A percentile compares a stretch with the other conserved stretches of the same genome.
Conservation (phyloP, 2,329 filamentous ascomycete species). For the Tolypocladium tundrense region DNA sequence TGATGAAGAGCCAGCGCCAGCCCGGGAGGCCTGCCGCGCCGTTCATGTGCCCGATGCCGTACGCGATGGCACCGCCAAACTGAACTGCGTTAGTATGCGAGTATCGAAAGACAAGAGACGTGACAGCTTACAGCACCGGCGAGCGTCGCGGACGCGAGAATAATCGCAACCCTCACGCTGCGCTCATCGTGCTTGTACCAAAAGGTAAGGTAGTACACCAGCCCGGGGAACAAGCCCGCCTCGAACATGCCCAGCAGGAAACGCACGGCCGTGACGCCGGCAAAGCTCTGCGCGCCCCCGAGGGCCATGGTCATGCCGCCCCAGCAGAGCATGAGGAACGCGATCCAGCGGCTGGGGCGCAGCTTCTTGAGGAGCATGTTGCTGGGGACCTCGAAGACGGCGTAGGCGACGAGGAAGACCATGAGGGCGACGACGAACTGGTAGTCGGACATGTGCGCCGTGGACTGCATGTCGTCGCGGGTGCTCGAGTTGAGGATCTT, state of each 20-base stretch:
- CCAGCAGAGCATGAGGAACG: conserved; percentile 58
- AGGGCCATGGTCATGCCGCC: conserved; percentile 57
- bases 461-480: conserved; percentile 49
- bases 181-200: conserved; percentile 65
- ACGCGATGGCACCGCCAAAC: conserved; percentile 64
- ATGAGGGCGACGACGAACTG: conserved; percentile 50
- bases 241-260: conserved; percentile 60
- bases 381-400: conserved; percentile 53
- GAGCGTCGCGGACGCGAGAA: conserved; percentile 59
- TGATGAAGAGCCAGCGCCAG: conserved; percentile 58
- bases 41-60: conserved; percentile 63
- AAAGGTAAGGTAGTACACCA: conserved; percentile 60
- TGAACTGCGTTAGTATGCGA: background rate
- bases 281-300: conserved; percentile 52
- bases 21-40: conserved; percentile 48
- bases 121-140: conserved; percentile 44
- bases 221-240: conserved; percentile 51
- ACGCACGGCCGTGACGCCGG: conserved; percentile 54
- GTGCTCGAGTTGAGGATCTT: conserved; percentile 53
- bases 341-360: conserved; percentile 52
- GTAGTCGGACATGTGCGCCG: conserved; percentile 49
- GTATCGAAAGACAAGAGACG: background rate
- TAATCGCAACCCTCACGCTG: conserved; percentile 57
- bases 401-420: conserved; percentile 52
- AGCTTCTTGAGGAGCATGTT: conserved; percentile 58